Conservation (phyloP, 345 rosid genomes). For the Brassica rapa region DNA sequence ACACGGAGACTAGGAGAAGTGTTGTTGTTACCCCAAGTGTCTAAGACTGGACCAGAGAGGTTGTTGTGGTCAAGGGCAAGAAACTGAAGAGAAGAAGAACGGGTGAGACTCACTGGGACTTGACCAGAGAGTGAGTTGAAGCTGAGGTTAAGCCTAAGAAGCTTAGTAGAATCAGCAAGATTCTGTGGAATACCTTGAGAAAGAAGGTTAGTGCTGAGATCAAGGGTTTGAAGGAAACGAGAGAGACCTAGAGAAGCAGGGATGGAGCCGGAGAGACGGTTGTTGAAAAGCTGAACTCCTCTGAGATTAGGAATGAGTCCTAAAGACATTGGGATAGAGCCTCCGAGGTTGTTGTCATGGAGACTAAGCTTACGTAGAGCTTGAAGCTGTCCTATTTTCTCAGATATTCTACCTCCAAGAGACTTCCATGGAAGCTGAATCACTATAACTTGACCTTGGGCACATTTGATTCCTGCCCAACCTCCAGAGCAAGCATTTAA, state of each 20-base stretch:
- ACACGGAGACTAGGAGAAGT: conserved; percentile 39
- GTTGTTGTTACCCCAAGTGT: conserved; percentile 47
- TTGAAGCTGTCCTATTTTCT: conserved; percentile 79
- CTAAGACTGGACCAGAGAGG: conserved; percentile 53
- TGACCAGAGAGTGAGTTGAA: conserved; percentile 60
- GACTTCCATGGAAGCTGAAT: conserved; percentile 92
- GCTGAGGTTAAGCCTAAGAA: conserved; percentile 64
- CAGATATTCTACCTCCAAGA: conserved; percentile 77
- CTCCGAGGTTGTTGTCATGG: conserved; percentile 74
- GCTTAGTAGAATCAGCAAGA: conserved; percentile 68
- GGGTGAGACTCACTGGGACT: conserved; percentile 51
- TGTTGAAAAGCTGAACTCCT: conserved; percentile 89
- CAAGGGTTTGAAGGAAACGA: conserved; percentile 70
- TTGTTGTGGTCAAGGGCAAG: conserved; percentile 66
- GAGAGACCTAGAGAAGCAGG: conserved; percentile 78
- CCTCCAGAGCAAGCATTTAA: conserved; percentile 80
- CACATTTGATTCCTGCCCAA: conserved; percentile 94
- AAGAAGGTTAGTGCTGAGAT: conserved; percentile 69
- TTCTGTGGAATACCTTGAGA: conserved; percentile 57
- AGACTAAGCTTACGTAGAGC: conserved; percentile 72
- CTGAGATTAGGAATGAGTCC: conserved; percentile 79
- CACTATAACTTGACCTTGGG: conserved; percentile 77
- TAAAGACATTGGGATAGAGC: conserved; percentile 51
- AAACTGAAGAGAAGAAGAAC: conserved; percentile 50
- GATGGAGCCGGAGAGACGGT: conserved; percentile 73